Evolutionary conservation across 768 basidiomycete genomes (phyloP), one percentile per base, ranked within the genome.

Genomic region (Rubroboletus pulcherrimus): DNA sequence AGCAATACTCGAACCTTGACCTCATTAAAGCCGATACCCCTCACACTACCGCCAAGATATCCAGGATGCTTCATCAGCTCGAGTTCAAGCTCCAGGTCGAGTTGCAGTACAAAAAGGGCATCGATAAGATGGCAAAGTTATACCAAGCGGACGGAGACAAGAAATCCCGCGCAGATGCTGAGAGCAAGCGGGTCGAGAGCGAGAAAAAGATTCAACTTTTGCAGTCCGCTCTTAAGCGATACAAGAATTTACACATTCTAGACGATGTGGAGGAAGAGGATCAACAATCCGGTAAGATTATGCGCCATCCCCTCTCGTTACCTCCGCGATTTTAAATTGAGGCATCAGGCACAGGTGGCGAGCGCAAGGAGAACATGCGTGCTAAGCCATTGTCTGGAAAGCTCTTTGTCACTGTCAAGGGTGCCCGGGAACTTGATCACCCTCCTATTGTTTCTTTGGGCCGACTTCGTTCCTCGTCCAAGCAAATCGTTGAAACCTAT

Each of bases 1-100:
- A 87, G 73, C 82, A 83, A 54, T 90, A 89, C 68, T 84, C 85
- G 60, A 93, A 92, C 64, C 78, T 94, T 59, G 97, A 99, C 78
- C 77, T 99, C 59, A 93, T 97, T 73, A 95, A 95, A 75, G 94
- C 94, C 60, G 97, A 99, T 75, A 95, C 95, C 43, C 95, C 96
- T 15, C 85, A 96, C 68, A 94, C 93, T 19, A 89, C 95, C 2
- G 88, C 91, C 63, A 98, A 96, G 78, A 98, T 99, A 70, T 91
- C 93, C 40, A 85, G 85, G 63, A 98, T 98, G 95, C 84, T 98
- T 48, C 95, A 98, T 73, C 95, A 98, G 73, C 86, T 99, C 58
- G 95, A 98, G 74, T 99, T 98, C 83, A 99, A 99, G 76, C 85
- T 98, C 53, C 92, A 96, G 72, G 93, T 99, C 60, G 97, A 99